Percentiles rank a stretch among this genome's conserved stretches.
These are phyloP conservation scores for Odonthalia washingtoniensis DNA, from an alignment of 31 red algal genomes.

Conservation along the genomic window DNA sequence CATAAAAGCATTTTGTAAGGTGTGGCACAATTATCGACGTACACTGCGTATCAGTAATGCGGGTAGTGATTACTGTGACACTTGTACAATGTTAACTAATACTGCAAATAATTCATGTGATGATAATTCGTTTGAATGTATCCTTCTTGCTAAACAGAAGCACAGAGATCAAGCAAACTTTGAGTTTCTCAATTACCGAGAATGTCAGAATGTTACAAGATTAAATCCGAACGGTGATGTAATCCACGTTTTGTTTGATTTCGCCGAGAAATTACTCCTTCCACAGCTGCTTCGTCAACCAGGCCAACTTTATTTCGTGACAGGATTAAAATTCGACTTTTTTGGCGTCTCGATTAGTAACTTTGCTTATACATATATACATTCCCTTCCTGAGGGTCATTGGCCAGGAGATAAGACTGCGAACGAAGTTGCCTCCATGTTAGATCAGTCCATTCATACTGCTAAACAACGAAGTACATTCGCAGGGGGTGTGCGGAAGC, in stretches of 20 bases:
- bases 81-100: constrained; percentile 23
- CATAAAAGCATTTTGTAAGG: not conserved
- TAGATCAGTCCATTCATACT: not conserved
- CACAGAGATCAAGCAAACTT: too few species aligned
- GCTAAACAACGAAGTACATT: not conserved
- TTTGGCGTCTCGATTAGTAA: constrained; percentile 28
- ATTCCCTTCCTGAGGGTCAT: constrained; percentile 10
- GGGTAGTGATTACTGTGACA: too few species aligned
- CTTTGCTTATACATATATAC: not conserved
- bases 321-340: constrained; percentile 34
- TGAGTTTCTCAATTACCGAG: too few species aligned
- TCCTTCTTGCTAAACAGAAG: constrained; percentile 44
- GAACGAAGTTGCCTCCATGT: constrained; percentile 10
- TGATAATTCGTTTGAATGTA: not conserved
- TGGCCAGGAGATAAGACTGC: constrained; percentile 16
- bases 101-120: not conserved
- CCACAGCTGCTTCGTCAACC: not conserved
- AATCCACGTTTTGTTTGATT: constrained; percentile 34
- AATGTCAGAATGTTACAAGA: too few species aligned
- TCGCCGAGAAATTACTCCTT: not conserved
- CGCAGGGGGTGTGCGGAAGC: not conserved
- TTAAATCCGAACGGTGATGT: too few species aligned
- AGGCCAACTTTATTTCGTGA: constrained; percentile 24
- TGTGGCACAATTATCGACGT: not conserved
- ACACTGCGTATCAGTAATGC: constrained; percentile 14